Evolutionary conservation across 73 alveolate species (phyloP).

Genomic region (Uronychia binucleata): DNA sequence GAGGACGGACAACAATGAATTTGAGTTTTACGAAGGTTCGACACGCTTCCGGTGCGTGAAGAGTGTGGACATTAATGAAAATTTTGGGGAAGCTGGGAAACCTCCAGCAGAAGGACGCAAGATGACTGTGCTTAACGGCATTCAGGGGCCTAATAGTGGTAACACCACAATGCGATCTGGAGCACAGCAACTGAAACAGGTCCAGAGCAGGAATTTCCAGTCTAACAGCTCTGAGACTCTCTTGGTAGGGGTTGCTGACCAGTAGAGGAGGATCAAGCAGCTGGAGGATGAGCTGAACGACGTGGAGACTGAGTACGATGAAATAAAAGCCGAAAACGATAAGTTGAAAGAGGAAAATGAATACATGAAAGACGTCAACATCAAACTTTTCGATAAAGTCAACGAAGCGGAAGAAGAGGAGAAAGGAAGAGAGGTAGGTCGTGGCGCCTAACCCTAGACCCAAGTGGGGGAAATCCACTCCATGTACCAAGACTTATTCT

Average conservation of each 20-base stretch:
- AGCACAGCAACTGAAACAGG: neutral
- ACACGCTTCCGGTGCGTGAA: neutral
- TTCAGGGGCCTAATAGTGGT: too few species aligned
- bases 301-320: slow-evolving; percentile 51
- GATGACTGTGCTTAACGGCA: neutral
- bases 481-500: slow-evolving; percentile 68
- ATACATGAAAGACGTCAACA: slow-evolving; percentile 27
- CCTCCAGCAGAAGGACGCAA: neutral
- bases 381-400: slow-evolving; percentile 17
- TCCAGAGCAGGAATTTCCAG: neutral
- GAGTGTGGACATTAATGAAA: neutral
- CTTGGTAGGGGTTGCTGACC: slow-evolving; percentile 27
- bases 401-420: slow-evolving; percentile 18
- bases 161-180: too few species aligned
- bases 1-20: neutral
- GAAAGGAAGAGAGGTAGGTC: slow-evolving; percentile 7
- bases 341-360: slow-evolving; percentile 23
- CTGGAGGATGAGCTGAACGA: slow-evolving; percentile 44
- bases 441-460: slow-evolving; percentile 10
- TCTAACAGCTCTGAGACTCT: neutral
- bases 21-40: neutral
- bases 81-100: neutral
- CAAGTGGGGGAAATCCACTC: slow-evolving; percentile 73
- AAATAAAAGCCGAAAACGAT: slow-evolving; percentile 23
- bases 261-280: slow-evolving; percentile 35